These are phyloP conservation scores for Daldinia childiae DNA, from an alignment of 495 filamentous ascomycete species.

Conservation along the genomic window DNA sequence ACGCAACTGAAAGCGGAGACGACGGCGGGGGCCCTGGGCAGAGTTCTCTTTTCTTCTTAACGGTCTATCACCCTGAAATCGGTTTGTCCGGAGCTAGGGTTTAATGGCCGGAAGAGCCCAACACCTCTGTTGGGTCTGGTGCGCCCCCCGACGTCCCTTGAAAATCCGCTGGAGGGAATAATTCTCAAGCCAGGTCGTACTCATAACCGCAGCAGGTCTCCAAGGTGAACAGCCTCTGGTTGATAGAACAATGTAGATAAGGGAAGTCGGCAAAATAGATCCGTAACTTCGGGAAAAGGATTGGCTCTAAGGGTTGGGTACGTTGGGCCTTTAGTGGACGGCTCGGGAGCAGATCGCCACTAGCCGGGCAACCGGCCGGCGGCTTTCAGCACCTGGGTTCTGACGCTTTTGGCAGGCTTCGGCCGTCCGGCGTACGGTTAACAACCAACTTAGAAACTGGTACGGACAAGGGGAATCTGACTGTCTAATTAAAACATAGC, in stretches of 20 bases:
- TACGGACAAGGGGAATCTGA: conserved; percentile 14
- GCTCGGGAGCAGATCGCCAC: conserved; percentile 12
- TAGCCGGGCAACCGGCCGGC: conserved; percentile 13
- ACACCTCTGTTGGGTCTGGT: conserved; percentile 15
- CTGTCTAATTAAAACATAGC: conserved; percentile 16
- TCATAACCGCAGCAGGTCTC: conserved; percentile 15
- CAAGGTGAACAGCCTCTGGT: conserved; percentile 15
- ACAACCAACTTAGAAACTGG: conserved; percentile 16
- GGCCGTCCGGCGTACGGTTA: conserved; percentile 13
- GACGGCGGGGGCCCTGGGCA: conserved; percentile 11
- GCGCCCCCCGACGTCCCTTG: conserved; percentile 10
- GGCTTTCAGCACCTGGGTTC: conserved; percentile 10
- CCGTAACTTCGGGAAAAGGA: conserved; percentile 15
- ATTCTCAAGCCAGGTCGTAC: conserved; percentile 15
- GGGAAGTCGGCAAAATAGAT: conserved; percentile 16
- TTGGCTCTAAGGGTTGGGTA: conserved; percentile 14
- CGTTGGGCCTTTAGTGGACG: conserved; percentile 8
- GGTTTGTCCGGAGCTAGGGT: conserved; percentile 15
- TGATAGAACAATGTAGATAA: conserved; percentile 17
- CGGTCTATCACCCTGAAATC: conserved; percentile 15
- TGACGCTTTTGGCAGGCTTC: conserved; percentile 8
- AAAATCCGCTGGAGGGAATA: conserved; percentile 16
- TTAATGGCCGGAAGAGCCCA: conserved; percentile 14
- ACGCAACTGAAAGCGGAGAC: conserved; percentile 15
- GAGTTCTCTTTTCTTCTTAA: conserved; percentile 16